Percentiles rank a stretch among this genome's conserved stretches.
These are phyloP conservation scores for Sugiyamaella xylanicola DNA, from an alignment of 1,139 yeast species.

Conservation along the genomic window DNA sequence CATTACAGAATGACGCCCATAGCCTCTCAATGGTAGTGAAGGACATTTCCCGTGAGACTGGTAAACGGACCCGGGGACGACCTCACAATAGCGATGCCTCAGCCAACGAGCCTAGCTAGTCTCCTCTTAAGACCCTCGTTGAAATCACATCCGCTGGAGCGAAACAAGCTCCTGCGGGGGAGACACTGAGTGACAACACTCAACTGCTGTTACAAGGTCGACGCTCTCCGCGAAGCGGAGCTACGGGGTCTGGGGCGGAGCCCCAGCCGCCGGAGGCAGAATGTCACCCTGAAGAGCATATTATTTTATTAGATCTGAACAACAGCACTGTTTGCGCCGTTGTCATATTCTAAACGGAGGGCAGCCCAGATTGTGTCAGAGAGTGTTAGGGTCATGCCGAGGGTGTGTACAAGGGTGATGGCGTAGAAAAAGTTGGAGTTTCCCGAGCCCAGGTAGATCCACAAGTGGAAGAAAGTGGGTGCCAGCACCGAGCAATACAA, in stretches of 20 bases:
- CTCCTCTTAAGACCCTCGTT: no score
- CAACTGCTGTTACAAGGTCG: no score
- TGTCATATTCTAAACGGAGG: slow-evolving; percentile 69
- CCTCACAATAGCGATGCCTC: neutral
- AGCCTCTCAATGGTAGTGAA: slow-evolving; percentile 6
- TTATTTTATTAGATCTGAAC: slow-evolving; percentile 29
- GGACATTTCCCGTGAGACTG: slow-evolving; percentile 8
- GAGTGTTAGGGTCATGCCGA: slow-evolving; percentile 67
- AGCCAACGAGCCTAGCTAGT: neutral
- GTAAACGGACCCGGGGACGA: neutral
- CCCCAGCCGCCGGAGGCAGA: slow-evolving; percentile 14
- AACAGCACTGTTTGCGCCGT: slow-evolving; percentile 41
- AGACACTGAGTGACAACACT: no score
- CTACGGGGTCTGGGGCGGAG: slow-evolving; percentile 7
- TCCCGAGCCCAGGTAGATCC: slow-evolving; percentile 95
- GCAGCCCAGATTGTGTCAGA: slow-evolving; percentile 85
- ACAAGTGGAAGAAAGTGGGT: slow-evolving; percentile 88
- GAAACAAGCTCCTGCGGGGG: no score
- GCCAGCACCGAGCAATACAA: slow-evolving; percentile 61
- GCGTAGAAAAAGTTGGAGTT: slow-evolving; percentile 96
- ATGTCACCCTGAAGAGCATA: neutral
- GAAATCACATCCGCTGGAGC: no score
- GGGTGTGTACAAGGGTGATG: slow-evolving; percentile 77
- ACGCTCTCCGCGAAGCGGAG: neutral
- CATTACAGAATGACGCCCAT: slow-evolving; percentile 23